phyloP scores from a whole-genome alignment of 2,329 filamentous ascomycete genomes.

The Ophiostoma sp. region DNA sequence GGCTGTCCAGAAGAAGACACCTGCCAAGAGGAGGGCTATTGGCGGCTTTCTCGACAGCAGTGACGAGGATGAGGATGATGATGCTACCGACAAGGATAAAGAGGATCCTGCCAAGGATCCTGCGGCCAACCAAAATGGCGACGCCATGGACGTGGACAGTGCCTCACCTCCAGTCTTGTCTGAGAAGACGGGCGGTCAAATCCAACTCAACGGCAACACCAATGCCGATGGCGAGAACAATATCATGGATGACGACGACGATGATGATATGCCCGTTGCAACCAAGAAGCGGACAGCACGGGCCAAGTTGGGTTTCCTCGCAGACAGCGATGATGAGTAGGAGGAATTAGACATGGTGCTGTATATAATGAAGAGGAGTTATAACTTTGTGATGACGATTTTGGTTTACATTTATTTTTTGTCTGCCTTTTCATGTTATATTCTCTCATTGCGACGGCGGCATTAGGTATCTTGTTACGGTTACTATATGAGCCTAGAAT shows the following conservation, averaged over 20 bases:
- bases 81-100: slow-evolving; percentile 26
- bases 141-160: slow-evolving; percentile 37
- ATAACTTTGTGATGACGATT: neutral
- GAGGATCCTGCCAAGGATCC: no score
- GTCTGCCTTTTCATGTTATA: neutral
- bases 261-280: slow-evolving; percentile 43
- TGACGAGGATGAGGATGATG: slow-evolving; percentile 35
- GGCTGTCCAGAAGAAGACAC: neutral
- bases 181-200: slow-evolving; percentile 24
- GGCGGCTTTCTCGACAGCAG: slow-evolving; percentile 34
- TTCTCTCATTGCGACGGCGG: neutral
- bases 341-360: neutral
- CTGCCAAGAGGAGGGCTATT: slow-evolving; percentile 30
- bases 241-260: slow-evolving; percentile 39
- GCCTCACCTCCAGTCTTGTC: slow-evolving; percentile 32
- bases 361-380: neutral
- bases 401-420: neutral
- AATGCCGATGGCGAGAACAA: slow-evolving; percentile 12
- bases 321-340: slow-evolving; percentile 62
- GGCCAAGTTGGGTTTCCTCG: slow-evolving; percentile 55
- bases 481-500: neutral
- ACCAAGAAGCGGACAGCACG: slow-evolving; percentile 43
- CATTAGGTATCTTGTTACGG: neutral
- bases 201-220: slow-evolving; percentile 16
- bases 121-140: slow-evolving; percentile 31